Evolutionary conservation across 1,139 yeast species (phyloP).

Genomic region (Diutina ranongensis): DNA sequence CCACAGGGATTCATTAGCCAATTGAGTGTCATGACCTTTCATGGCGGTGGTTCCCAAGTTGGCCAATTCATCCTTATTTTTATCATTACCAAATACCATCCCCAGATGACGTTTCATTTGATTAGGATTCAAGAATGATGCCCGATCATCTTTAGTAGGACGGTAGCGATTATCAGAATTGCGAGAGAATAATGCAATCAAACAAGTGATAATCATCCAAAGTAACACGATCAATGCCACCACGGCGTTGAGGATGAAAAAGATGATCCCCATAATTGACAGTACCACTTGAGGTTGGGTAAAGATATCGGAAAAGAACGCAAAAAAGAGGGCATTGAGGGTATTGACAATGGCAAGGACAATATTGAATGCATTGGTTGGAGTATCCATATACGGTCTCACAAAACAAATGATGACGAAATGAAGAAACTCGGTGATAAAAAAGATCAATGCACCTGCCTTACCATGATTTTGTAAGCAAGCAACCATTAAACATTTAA

Average conservation of each 20-base stretch:
- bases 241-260: constrained; percentile 37
- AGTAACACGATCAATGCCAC: neutral
- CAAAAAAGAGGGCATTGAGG: constrained; percentile 72
- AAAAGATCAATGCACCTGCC: constrained; percentile 67
- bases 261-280: constrained; percentile 87
- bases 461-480: constrained; percentile 72
- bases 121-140: constrained; percentile 64
- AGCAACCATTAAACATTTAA: constrained; percentile 79
- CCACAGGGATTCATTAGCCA: neutral
- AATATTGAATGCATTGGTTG: constrained; percentile 87
- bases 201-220: constrained; percentile 1
- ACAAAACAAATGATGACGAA: constrained; percentile 52
- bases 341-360: constrained; percentile 70
- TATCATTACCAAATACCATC: constrained; percentile 17
- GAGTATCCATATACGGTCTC: constrained; percentile 89
- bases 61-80: constrained; percentile 57
- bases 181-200: constrained; percentile 70
- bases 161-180: constrained; percentile 96
- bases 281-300: constrained; percentile 78
- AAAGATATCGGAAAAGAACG: constrained; percentile 81
- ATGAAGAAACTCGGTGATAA: constrained; percentile 62
- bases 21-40: constrained; percentile 57
- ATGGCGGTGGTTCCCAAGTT: constrained; percentile 86
- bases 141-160: constrained; percentile 95
- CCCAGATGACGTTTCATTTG: constrained; percentile 16